Base-by-base conservation (phyloP, 139 green algal species). In the Chlamydomonas eustigma region DNA sequence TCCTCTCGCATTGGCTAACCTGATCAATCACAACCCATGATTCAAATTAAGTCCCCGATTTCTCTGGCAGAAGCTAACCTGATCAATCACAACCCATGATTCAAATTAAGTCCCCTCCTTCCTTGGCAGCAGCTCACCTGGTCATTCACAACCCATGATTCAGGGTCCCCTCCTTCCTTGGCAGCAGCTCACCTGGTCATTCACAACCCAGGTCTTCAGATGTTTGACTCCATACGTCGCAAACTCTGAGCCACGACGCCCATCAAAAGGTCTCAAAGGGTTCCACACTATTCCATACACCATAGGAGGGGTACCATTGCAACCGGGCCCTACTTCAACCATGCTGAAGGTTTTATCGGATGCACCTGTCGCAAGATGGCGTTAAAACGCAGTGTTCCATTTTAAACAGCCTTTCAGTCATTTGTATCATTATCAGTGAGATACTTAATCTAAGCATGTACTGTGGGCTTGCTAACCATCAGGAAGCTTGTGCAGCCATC, bases 181-280 rank as follows among this genome's bases (percentile, higher is more conserved):
- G 32, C 80, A 72, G 39, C 33, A 51, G 25, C 64, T 64, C 35
- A 70, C 77, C 30, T 76, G n/a, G 39, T 82, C 84, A 77, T 80
- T 80, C 37, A 84, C 73, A 50, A 82, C 79, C 84, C 81, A 86
- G 1, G 68, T 81, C 77, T 90, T 90, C 44, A 93, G 71, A 74
- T 93, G 88, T 65, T 91, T 91, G 50, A 90, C 79, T 4, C 88
- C 88, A 71, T 90, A 93, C 32, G 76, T 81, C 8, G 77, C 37
- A 39, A 90, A 92, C 82, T 89, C 86, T 77, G 75, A 81, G 58
- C 86, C 86, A 0, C 50, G 37, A 3, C 70, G 44, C 3, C 81
- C 79, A 33, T 72, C 64, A 24, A 37, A 52, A 1, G 81, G 81
- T 8, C 68, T 33, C 1, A 87, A 75, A 24, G 80, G 83, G 75